Base-by-base conservation (phyloP, 257 asterid genomes). In the Linaria vulgaris region DNA sequence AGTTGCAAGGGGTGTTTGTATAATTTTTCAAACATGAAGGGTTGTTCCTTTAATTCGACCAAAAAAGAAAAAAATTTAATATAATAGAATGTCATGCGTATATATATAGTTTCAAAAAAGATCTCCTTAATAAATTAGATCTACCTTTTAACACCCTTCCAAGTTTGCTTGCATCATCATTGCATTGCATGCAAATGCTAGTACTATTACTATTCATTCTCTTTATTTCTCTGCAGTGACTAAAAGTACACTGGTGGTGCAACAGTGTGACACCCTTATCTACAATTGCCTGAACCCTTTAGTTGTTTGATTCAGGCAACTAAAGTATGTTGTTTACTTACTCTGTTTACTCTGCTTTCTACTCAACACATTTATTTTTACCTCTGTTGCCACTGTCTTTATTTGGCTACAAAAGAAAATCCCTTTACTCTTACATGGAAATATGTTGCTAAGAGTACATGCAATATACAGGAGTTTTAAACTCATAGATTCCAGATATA, bases 91-190 rank as follows among this genome's bases (percentile, higher is more conserved):
- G n/a, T n/a, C n/a, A 56, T 56, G 61, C 62, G 34, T 44, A 37
- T 37, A 25, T 27, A 55, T 24, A 3, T 4, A 27, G 4, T 34
- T 53, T 12, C 30, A 53, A 79, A 77, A 79, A 83, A 85, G 88
- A 88, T 88, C 81, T 85, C 66, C 65, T 68, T 70, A 41, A n/a
- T n/a, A n/a, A n/a, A n/a, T 60, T 72, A 83, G 83, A 83, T 85
- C 79, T 74, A 27, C 82, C 66, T 21, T 44, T 45, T 51, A 59
- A 60, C 46, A 54, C 38, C 22, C 66, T 60, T 68, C 85, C 87
- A 78, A 76, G 48, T 75, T 82, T 73, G 90, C 88, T 88, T 82
- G 87, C 95, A 77, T 88, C 92, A 88, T 73, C 69, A 75, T 75
- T 69, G 73, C 76, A 69, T 27, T 27, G 34, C 34, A 27, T 27